A percentile compares a stretch with the other conserved stretches of the same genome.
phyloP scores from a whole-genome alignment of 768 basidiomycete genomes.

The Leccinellum albellum region DNA sequence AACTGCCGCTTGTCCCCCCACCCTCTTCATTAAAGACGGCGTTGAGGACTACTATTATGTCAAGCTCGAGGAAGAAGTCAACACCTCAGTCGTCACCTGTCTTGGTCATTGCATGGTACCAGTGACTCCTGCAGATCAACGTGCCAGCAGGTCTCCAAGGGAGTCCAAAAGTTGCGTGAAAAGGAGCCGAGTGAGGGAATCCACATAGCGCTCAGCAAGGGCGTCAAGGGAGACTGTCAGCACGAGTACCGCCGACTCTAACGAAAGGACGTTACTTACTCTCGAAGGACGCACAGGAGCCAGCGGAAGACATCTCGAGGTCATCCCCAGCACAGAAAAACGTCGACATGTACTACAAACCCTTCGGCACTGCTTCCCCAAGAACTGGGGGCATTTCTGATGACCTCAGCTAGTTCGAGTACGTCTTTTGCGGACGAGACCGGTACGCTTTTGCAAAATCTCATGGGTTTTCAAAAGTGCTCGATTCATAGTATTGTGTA shows the following conservation, averaged over 20 bases:
- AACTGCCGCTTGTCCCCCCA: too few species aligned
- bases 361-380: too few species aligned
- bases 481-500: conserved; percentile 81
- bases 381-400: too few species aligned
- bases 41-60: too few species aligned
- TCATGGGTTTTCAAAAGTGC: conserved; percentile 98
- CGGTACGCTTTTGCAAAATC: conserved; percentile 94
- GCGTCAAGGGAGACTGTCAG: conserved; percentile 34
- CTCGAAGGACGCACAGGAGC: conserved; percentile 36
- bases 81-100: conserved; percentile 88
- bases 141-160: conserved; percentile 72
- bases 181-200: conserved; percentile 69
- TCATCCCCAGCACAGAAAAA: conserved; percentile 69
- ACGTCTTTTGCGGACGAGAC: conserved; percentile 92
- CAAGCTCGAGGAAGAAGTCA: conserved; percentile 85
- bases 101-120: conserved; percentile 61
- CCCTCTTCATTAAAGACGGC: too few species aligned
- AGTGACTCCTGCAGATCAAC: conserved; percentile 64
- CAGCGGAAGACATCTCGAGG: conserved; percentile 54
- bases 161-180: conserved; percentile 81
- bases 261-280: conserved; percentile 38
- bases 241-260: conserved; percentile 42
- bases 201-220: conserved; percentile 53
- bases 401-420: too few species aligned
- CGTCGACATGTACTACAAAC: conserved; percentile 95